Conservation (phyloP, 345 rosid species). For the Aquilaria yunnanensis region DNA sequence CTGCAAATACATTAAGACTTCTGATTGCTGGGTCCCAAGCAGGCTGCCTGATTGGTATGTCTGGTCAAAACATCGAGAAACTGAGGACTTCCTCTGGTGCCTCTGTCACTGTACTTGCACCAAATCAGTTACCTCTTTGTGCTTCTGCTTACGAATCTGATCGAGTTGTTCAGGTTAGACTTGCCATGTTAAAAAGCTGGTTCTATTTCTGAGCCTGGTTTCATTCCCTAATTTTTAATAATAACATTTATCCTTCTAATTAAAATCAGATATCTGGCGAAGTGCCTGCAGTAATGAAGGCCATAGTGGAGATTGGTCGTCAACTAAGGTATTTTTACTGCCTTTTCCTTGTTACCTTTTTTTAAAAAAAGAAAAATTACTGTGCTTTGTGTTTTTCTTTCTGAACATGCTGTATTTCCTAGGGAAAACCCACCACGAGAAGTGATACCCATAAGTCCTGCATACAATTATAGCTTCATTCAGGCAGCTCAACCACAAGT, state of each 20-base stretch:
- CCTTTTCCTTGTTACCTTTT: not conserved
- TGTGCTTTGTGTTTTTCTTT: not conserved
- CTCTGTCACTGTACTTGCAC: constrained; percentile 48
- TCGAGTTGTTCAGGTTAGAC: constrained; percentile 52
- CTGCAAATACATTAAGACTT: constrained; percentile 52
- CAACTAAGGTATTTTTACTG: constrained; percentile 39
- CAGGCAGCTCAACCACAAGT: constrained; percentile 33
- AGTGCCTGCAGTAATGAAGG: constrained; percentile 51
- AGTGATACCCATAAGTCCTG: constrained; percentile 55
- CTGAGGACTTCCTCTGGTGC: constrained; percentile 57
- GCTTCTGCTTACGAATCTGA: constrained; percentile 72
- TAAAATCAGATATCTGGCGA: constrained; percentile 49
- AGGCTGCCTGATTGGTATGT: constrained; percentile 47
- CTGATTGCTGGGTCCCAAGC: constrained; percentile 69
- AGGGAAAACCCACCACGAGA: constrained; percentile 66
- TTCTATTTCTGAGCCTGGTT: not conserved
- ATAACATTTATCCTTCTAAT: constrained; percentile 2
- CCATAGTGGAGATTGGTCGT: constrained; percentile 49
- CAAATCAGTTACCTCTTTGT: constrained; percentile 56
- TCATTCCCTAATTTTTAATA: not conserved
- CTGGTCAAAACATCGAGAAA: constrained; percentile 64
- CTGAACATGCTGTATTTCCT: too few relatives aligned
- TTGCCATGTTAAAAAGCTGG: not conserved
- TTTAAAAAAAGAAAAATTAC: not conserved
- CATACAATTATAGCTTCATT: constrained; percentile 36